Conservation (phyloP, 176 grass and related monocot genomes). For the Oryza australiensis region DNA sequence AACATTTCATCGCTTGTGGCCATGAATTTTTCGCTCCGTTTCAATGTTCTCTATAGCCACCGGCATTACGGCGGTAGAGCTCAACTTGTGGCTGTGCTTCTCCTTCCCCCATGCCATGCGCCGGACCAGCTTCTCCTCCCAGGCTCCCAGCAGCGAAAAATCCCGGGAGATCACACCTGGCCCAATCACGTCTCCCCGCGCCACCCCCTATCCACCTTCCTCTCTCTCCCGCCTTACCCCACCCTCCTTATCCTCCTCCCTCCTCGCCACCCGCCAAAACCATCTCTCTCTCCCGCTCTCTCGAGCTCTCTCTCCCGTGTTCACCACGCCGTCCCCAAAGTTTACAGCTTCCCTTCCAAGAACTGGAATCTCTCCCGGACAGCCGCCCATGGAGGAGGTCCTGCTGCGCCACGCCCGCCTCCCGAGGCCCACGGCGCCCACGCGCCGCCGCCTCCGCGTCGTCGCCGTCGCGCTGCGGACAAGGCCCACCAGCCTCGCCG, state of each 20-base stretch:
- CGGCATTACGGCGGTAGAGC: neutral
- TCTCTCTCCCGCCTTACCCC: slow-evolving; percentile 4
- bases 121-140: neutral
- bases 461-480: slow-evolving; percentile 46
- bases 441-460: slow-evolving; percentile 25
- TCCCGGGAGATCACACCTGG: slow-evolving; percentile 40
- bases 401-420: slow-evolving; percentile 42
- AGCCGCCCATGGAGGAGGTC: slow-evolving; percentile 55
- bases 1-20: neutral
- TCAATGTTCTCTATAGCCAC: no score
- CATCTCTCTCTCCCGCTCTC: neutral
- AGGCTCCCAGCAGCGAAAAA: slow-evolving; percentile 21
- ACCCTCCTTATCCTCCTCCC: slow-evolving; percentile 44
- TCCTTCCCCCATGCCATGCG: neutral
- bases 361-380: neutral
- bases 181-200: slow-evolving; percentile 34
- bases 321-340: neutral
- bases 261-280: slow-evolving; percentile 13
- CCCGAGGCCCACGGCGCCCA: neutral
- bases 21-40: neutral
- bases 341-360: neutral
- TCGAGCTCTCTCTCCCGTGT: neutral
- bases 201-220: slow-evolving; percentile 30
- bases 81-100: neutral
- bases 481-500: slow-evolving; percentile 41